Evolutionary conservation across 805 yeast species (phyloP).

Genomic region (Lipomyces mesembrius): DNA sequence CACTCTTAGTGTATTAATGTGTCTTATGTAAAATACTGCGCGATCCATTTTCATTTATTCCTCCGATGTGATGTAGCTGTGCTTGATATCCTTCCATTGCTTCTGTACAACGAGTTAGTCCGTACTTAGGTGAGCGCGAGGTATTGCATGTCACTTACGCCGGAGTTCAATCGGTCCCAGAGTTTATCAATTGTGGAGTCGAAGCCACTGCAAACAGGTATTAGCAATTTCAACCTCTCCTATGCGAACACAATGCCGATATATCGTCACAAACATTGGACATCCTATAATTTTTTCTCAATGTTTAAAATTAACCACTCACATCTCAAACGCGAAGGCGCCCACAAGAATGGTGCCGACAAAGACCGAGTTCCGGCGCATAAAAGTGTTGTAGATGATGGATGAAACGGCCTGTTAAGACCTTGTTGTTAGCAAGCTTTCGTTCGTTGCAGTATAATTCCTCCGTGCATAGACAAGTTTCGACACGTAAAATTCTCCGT

Average conservation of each 20-base stretch:
- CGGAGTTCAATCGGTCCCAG: constrained; percentile 48
- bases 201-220: constrained; percentile 41
- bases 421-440: neutral
- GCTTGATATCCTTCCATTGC: constrained; percentile 38
- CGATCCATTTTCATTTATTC: constrained; percentile 12
- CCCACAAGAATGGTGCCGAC: constrained; percentile 76
- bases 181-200: constrained; percentile 45
- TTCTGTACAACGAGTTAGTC: constrained; percentile 19
- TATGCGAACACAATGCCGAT: no score
- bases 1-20: neutral
- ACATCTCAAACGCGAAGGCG: constrained; percentile 77
- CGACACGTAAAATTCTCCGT: no score
- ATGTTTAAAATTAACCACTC: constrained; percentile 6
- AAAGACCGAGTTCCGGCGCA: constrained; percentile 81
- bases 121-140: neutral
- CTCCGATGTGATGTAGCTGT: constrained; percentile 28
- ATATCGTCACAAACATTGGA: no score
- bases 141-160: constrained; percentile 41
- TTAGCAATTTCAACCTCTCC: neutral
- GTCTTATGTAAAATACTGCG: neutral
- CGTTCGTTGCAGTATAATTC: no score
- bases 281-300: neutral
- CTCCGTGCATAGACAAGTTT: no score
- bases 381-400: constrained; percentile 58
- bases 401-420: constrained; percentile 42